These are phyloP conservation scores for Magnaporthiopsis poae DNA, from an alignment of 2,329 filamentous ascomycete genomes.

Conservation along the genomic window DNA sequence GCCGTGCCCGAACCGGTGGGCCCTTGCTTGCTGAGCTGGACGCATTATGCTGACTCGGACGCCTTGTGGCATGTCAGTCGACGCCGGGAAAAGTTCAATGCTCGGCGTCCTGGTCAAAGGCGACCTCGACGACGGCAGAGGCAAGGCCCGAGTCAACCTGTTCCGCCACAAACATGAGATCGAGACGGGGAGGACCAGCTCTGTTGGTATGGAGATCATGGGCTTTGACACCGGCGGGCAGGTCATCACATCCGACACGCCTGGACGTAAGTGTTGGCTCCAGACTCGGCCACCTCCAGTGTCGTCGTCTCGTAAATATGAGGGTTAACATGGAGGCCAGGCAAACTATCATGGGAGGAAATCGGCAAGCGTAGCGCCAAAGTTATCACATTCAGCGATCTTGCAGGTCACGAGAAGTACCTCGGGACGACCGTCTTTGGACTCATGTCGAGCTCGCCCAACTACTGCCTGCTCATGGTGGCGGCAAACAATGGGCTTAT, in stretches of 20 bases:
- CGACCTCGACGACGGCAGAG: constrained; percentile 84
- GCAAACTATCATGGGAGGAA: constrained; percentile 84
- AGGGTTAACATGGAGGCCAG: constrained; percentile 21
- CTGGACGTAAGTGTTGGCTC: constrained; percentile 54
- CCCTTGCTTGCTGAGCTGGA: neutral
- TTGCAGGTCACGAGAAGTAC: constrained; percentile 92
- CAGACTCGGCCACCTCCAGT: too few species aligned
- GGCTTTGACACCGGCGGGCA: constrained; percentile 84
- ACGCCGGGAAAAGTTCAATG: constrained; percentile 94
- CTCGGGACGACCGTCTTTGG: constrained; percentile 94
- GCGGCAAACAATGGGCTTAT: constrained; percentile 95
- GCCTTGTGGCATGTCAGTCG: constrained; percentile 47
- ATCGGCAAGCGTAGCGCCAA: constrained; percentile 91
- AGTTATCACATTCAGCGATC: constrained; percentile 90
- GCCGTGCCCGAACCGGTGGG: neutral
- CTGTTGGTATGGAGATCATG: constrained; percentile 98
- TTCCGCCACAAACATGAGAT: constrained; percentile 98
- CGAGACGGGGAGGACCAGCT: constrained; percentile 87
- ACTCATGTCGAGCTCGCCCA: constrained; percentile 83
- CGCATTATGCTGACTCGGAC: constrained; percentile 11
- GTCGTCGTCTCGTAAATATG: neutral
- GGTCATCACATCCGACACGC: constrained; percentile 69
- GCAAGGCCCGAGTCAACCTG: constrained; percentile 85
- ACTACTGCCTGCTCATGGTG: constrained; percentile 97
- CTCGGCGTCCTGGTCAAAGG: constrained; percentile 92